Base-by-base conservation (phyloP, 31 red algal genomes). In the Endocladia muricata region DNA sequence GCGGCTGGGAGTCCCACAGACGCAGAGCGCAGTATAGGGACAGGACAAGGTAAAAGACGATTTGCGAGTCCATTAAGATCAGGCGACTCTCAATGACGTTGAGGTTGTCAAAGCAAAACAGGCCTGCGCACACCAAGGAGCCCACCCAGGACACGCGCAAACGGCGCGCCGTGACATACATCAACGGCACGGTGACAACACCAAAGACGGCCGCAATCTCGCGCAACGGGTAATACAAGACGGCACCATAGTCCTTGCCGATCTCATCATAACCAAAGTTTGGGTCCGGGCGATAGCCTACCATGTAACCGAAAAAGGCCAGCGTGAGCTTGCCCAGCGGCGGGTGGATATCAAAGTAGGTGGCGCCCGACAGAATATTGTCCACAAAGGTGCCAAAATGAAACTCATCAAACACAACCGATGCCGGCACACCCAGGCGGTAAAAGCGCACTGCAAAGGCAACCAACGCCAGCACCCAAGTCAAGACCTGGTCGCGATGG, bases 311-410 rank as follows among this genome's bases (percentile, higher is more conserved):
- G 49, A 84, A 84, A 60, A 72, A 54, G 3, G 90, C 88, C 13
- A 98, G 74, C 3, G 83, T 94, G 25, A 98, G 76, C 54, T 98
- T 98, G 28, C 95, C 95, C 5, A 98, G 81, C 30, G 89, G 89
- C 37, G 95, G 95, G 47, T 98, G 95, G 68, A 98, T 98, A 69
- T 98, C 95, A 60, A 93, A 98, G 71, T 97, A 68, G 19, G 78
- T 81, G 2, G 84, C 74, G 21, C 76, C 83, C 30, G 59, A 80
- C 31, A 98, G 69, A 36, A 91, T 88, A 54, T 89, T 89, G 47
- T 93, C 85, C 0, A 98, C 95, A 78, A 97, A 97, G 42, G 85
- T 85, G 40, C 94, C 94, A 67, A 97, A 97, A 48, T 97, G 94
- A 40, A 79, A 84, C 64, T 97, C 94, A 43, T 97, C 94, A 59